Percentiles rank a stretch among this genome's conserved stretches.
Evolutionary conservation across 345 rosid species (phyloP).

Genomic region (Garcia nutans): DNA sequence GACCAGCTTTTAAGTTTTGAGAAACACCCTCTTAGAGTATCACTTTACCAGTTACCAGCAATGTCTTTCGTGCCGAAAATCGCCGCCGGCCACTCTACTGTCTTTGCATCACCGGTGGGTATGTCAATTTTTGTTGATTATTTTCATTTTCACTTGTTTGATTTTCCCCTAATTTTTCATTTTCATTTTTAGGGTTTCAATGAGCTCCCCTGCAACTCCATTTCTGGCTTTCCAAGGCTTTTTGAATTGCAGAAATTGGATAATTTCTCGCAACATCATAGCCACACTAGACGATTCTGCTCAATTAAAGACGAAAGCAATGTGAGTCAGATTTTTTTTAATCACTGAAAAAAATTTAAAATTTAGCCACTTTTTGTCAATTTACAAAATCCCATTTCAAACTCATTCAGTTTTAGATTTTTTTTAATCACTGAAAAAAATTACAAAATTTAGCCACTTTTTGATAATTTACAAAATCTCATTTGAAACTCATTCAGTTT

Average conservation of each 20-base stretch:
- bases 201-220: neutral
- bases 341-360: neutral
- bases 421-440: too few relatives aligned
- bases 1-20: too few relatives aligned
- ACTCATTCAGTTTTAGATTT: too few relatives aligned
- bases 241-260: neutral
- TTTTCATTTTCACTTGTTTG: neutral
- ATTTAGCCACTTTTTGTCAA: neutral
- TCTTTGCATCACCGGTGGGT: conserved; percentile 11
- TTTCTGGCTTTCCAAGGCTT: conserved; percentile 16
- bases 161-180: neutral
- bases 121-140: neutral
- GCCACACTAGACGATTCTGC: conserved; percentile 15
- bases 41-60: neutral
- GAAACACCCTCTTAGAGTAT: too few relatives aligned
- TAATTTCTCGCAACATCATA: neutral
- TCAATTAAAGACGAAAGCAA: conserved; percentile 23
- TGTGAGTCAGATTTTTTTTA: conserved; percentile 32
- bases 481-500: neutral
- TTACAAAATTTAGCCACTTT: neutral
- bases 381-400: neutral
- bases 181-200: conserved; percentile 7
- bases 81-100: neutral
- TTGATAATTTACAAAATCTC: neutral
- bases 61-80: conserved; percentile 16